Conservation (phyloP, 257 asterid species). For the Petunia axillaris region DNA sequence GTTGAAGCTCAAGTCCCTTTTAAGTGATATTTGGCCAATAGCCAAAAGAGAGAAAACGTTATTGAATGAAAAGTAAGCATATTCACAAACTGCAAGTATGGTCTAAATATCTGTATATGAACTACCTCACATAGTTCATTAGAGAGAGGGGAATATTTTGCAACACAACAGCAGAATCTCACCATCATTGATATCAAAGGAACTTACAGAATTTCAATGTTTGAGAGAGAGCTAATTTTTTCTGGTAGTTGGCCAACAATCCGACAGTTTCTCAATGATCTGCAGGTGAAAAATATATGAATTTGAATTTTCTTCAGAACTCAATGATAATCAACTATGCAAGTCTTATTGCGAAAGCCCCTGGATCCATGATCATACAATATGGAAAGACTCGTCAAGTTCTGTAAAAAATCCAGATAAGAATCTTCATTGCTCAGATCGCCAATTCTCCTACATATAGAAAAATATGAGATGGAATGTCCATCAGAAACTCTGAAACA, state of each 20-base stretch:
- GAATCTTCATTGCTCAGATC: constrained; percentile 49
- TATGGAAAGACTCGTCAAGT: constrained; percentile 59
- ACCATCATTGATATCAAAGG: constrained; percentile 2
- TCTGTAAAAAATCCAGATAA: constrained; percentile 53
- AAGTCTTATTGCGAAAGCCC: not conserved
- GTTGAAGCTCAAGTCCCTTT: constrained; percentile 76
- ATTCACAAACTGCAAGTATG: not conserved
- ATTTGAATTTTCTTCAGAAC: not conserved
- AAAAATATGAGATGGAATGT: not conserved
- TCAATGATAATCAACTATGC: not conserved
- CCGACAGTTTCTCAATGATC: constrained; percentile 65
- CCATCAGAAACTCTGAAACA: constrained; percentile 1
- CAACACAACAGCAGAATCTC: not conserved
- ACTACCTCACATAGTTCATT: not conserved
- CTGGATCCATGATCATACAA: constrained; percentile 40
- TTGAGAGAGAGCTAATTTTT: constrained; percentile 46
- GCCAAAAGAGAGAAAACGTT: not conserved
- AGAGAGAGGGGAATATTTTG: not conserved
- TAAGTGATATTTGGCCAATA: constrained; percentile 3
- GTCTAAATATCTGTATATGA: not conserved
- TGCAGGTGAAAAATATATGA: constrained; percentile 27
- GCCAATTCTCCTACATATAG: constrained; percentile 56
- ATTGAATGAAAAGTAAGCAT: not conserved
- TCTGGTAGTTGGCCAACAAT: constrained; percentile 54
- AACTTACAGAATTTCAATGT: constrained; percentile 53